Base-by-base conservation (phyloP, 75 land plant genomes). In the Picea glauca region DNA sequence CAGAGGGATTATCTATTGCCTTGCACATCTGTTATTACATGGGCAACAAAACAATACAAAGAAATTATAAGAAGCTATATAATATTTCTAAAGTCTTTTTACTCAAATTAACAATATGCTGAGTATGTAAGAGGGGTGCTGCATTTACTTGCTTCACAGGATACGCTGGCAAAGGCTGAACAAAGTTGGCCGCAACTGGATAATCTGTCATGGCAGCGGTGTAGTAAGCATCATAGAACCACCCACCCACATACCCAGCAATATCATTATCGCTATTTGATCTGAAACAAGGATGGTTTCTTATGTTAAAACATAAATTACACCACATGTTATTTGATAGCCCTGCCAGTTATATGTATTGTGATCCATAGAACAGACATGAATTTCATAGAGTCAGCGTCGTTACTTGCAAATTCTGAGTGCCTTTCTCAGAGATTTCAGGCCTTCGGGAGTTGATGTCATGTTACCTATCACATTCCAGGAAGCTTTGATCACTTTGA, bases 341-440 rank as follows among this genome's bases (percentile, higher is more conserved):
- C n/a, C n/a, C n/a, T n/a, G n/a, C n/a, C n/a, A n/a, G n/a, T n/a
- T n/a, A n/a, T n/a, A n/a, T n/a, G 54, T 0, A 7, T 5, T 43
- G 50, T 8, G 0, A 50, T 50, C 11, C 0, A 50, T 50, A 50
- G 9, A 50, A 50, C 54, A 50, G 54, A 1, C 9, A 8, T 50
- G 54, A 0, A 50, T 50, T 50, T 6, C 54, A 7, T 8, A 50
- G 54, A 50, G 0, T 50, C 54, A 50, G 54, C 8, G 54, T 50
- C 1, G 9, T 68, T 81, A 89, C 93, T 84, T 86, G 86, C 93
- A 91, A 79, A 86, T 80, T 50, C 81, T 85, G 64, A 91, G 90
- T 15, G 67, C 60, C 30, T 58, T 83, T 78, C 83, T 83, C 18
- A 91, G 76, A 60, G 87, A 75, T n/a, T 82, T 74, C 5, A 87